Base-by-base conservation (phyloP, 176 grass and related monocot species). In the Musa troglodytarum region DNA sequence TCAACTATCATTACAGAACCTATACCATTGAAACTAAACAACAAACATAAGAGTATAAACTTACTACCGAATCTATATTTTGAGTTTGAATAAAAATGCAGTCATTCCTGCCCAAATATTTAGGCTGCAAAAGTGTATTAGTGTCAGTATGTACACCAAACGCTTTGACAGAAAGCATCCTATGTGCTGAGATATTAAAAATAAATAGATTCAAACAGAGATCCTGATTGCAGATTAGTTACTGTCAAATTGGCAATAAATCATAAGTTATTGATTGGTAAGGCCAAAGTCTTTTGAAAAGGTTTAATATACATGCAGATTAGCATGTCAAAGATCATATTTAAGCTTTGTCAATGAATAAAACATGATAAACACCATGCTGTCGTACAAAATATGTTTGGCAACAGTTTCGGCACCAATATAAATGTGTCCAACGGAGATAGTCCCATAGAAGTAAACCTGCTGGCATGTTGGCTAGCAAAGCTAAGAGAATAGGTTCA, bases 11-110 rank as follows among this genome's bases (percentile, higher is more conserved):
- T 62, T 84, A 49, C 51, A 58, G 23, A 57, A 63, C 54, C 55
- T 56, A 58, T 23, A 83, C 82, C 65, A 69, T 72, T 73, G 16
- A 79, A 76, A 76, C 50, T 68, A 68, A 77, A 76, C 14, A 9
- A 75, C 14, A 15, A 34, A 81, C 19, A 51, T 50, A 58, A 68
- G 20, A 52, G 28, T 61, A 26, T 59, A 69, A 78, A 69, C 69
- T 90, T 80, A 97, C 90, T 65, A 51, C 72, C 72, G 80, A 59
- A 92, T 85, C 86, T 68, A 78, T 63, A 80, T 86, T 87, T n/a
- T 54, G 81, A 78, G 87, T 78, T 82, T 83, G 87, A 88, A 97
- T 90, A 76, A 83, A 57, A 55, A 97, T 78, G 75, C 54, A 80
- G 78, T 76, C 74, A 71, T 83, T 77, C 78, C 84, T 75, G 80